Conservation (phyloP, 306 rosid genomes). For the Dalbergia oliveri region DNA sequence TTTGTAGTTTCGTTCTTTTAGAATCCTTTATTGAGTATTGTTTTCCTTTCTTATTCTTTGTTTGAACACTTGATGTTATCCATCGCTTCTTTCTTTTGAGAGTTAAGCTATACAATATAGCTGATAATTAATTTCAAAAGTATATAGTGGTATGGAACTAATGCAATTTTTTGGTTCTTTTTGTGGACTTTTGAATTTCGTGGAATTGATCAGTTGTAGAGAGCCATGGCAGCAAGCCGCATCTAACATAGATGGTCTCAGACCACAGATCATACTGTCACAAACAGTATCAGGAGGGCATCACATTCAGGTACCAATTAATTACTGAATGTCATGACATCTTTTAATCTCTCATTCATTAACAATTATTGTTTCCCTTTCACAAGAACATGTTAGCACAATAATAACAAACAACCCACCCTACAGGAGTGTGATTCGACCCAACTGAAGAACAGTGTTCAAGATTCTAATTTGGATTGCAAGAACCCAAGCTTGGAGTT, state of each 20-base stretch:
- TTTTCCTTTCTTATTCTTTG: no score
- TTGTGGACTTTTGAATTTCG: not conserved
- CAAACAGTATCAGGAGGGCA: conserved; percentile 52
- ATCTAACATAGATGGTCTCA: conserved; percentile 53
- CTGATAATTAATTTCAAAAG: not conserved
- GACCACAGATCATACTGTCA: conserved; percentile 50
- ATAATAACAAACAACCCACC: conserved; percentile 14
- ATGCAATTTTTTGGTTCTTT: not conserved
- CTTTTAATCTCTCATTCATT: no score
- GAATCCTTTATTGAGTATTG: no score
- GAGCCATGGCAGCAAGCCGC: conserved; percentile 60
- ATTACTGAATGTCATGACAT: no score
- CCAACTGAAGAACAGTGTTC: conserved; percentile 45
- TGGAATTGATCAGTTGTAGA: conserved; percentile 53
- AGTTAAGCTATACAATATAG: not conserved
- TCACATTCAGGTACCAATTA: conserved; percentile 62
- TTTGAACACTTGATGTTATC: no score
- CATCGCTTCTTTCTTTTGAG: no score
- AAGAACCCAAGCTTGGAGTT: conserved; percentile 82
- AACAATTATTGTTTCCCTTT: no score
- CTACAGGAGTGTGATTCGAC: conserved; percentile 71
- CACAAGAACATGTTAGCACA: not conserved
- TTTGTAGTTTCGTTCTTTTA: no score
- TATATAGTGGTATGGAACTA: conserved; percentile 6
- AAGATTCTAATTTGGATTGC: conserved; percentile 57